Conservation (phyloP, 768 basidiomycete species). For the Gymnopilus junonius region DNA sequence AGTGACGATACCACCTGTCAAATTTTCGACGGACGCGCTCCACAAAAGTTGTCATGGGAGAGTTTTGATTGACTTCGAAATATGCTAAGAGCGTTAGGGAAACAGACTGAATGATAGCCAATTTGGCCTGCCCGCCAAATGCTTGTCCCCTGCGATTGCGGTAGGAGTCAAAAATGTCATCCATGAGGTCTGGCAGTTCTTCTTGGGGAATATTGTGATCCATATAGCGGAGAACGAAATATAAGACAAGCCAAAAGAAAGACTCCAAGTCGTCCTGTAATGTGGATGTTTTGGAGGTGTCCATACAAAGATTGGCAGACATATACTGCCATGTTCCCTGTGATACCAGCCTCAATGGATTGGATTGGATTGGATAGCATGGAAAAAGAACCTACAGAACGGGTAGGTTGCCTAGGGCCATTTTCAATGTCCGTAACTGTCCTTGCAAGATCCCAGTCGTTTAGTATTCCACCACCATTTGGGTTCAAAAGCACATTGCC, state of each 20-base stretch:
- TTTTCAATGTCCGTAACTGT: background rate
- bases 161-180: background rate
- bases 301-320: conserved; percentile 23
- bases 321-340: conserved; percentile 40
- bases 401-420: background rate
- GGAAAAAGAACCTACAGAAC: conserved; percentile 18
- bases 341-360: too few relatives aligned
- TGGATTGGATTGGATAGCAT: background rate
- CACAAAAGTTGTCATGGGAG: too few relatives aligned
- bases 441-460: conserved; percentile 29
- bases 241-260: conserved; percentile 22
- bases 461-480: conserved; percentile 22
- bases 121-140: too few relatives aligned
- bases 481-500: conserved; percentile 25
- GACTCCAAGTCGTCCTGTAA: conserved; percentile 37
- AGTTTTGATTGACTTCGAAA: too few relatives aligned
- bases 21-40: too few relatives aligned
- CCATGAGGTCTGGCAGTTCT: background rate
- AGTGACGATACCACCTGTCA: background rate
- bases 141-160: too few relatives aligned
- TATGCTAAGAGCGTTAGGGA: too few relatives aligned
- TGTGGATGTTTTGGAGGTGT: conserved; percentile 20
- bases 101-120: too few relatives aligned
- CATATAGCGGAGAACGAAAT: conserved; percentile 1
- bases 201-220: background rate